phyloP scores from a whole-genome alignment of 495 filamentous ascomycete species.

The Penicillium maclennaniae region DNA sequence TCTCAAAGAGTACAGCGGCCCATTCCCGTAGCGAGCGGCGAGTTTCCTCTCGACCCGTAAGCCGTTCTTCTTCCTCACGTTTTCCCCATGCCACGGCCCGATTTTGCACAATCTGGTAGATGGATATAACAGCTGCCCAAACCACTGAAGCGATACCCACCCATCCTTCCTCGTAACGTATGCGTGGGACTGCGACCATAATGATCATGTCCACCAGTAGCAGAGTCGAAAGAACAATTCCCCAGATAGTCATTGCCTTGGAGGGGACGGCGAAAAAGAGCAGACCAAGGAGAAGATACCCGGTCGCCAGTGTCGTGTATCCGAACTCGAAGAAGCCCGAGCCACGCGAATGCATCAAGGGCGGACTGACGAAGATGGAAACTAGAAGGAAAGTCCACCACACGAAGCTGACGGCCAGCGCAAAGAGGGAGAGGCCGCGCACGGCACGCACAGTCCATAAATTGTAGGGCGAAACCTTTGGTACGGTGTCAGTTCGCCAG shows the following conservation, averaged over 20 bases:
- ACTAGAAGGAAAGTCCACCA: slow-evolving; percentile 91
- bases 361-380: slow-evolving; percentile 82
- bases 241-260: slow-evolving; percentile 65
- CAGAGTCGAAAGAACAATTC: slow-evolving; percentile 62
- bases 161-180: slow-evolving; percentile 83
- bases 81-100: slow-evolving; percentile 88
- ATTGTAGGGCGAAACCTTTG: slow-evolving; percentile 89
- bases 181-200: slow-evolving; percentile 64
- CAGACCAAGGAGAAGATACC: slow-evolving; percentile 70
- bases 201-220: slow-evolving; percentile 75
- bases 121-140: slow-evolving; percentile 64
- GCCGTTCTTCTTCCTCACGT: slow-evolving; percentile 80
- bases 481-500: neutral
- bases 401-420: slow-evolving; percentile 68
- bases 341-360: slow-evolving; percentile 77
- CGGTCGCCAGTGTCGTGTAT: slow-evolving; percentile 67
- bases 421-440: slow-evolving; percentile 67
- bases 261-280: slow-evolving; percentile 85
- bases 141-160: slow-evolving; percentile 80
- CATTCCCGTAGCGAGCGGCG: slow-evolving; percentile 79
- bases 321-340: slow-evolving; percentile 87
- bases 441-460: slow-evolving; percentile 81
- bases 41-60: slow-evolving; percentile 87
- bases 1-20: slow-evolving; percentile 74
- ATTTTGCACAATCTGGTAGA: slow-evolving; percentile 60